phyloP scores from a whole-genome alignment of 2,329 filamentous ascomycete species.

The Ceratocystis lukuohia region DNA sequence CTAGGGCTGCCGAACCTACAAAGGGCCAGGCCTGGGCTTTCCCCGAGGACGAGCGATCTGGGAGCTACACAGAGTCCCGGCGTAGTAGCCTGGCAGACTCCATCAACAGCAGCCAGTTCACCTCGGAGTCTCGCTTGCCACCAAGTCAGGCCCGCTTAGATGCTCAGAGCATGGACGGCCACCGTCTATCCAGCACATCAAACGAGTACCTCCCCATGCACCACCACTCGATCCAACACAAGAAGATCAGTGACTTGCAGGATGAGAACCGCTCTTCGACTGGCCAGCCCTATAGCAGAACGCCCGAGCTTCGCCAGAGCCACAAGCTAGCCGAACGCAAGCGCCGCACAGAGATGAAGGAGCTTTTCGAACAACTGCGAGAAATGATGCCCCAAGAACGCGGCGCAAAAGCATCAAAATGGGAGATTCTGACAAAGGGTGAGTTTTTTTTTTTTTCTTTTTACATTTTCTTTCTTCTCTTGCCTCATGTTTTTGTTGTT shows the following conservation, averaged over 20 bases:
- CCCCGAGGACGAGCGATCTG: constrained; percentile 50
- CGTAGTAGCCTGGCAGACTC: constrained; percentile 67
- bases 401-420: constrained; percentile 76
- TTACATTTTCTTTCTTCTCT: not conserved
- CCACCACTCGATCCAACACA: constrained; percentile 65
- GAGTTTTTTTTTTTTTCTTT: constrained; percentile 24
- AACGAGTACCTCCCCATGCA: constrained; percentile 48
- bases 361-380: constrained; percentile 67
- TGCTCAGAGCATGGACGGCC: constrained; percentile 34
- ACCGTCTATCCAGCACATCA: constrained; percentile 35
- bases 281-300: constrained; percentile 66
- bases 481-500: not conserved
- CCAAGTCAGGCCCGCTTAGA: constrained; percentile 59
- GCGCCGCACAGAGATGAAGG: constrained; percentile 76
- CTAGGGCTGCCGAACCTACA: constrained; percentile 58
- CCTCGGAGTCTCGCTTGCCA: constrained; percentile 58
- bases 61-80: constrained; percentile 41
- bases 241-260: constrained; percentile 54
- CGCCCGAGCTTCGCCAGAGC: constrained; percentile 67
- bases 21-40: constrained; percentile 79
- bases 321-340: constrained; percentile 79
- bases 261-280: constrained; percentile 39
- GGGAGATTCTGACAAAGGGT: constrained; percentile 82
- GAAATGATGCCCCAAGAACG: constrained; percentile 68
- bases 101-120: constrained; percentile 66